Base-by-base conservation (phyloP, 352 stramenopile genomes). In the Albugo laibachii region DNA sequence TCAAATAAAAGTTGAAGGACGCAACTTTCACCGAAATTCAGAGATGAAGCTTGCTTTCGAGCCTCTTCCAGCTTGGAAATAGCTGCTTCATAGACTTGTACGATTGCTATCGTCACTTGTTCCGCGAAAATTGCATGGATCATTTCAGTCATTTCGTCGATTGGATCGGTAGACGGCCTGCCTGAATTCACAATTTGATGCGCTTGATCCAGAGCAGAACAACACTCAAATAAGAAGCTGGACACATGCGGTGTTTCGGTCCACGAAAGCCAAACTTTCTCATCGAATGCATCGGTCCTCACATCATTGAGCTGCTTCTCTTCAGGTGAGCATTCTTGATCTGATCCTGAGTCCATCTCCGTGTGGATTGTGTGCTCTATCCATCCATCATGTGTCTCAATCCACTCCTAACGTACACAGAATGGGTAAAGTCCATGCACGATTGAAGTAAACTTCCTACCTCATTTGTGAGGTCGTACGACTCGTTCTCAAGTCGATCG, bases 1-100 rank as follows among this genome's bases (percentile, higher is more conserved):
- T 92, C 79, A 45, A 92, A 92, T 8, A 92, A 60, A 48, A 86
- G 86, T 58, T 92, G 79, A 48, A 82, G 63, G 46, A 83, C 70
- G 48, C 72, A 87, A 45, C 62, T 85, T 55, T 92, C 72, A 21
- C 79, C 79, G 53, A 92, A 89, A 41, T 88, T 84, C 21, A 88
- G 54, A 20, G 66, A 60, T 27, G 56, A 65, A 52, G 79, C 62
- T 12, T 47, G 56, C 4, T 52, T 31, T 54, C 74, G 85, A 0
- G 73, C 65, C 48, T 65, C 41, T 13, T 80, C 50, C 21, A 89
- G 61, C 14, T 75, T 56, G 47, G 66, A 62, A 1, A 89, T 65
- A 1, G 69, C 73, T 44, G 67, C 59, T 42, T 78, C 62, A 40
- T 89, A 89, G 13, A 80, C 67, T 12, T 75, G 58, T 10, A 77